Evolutionary conservation across 306 rosid genomes (phyloP).

Genomic region (Cucurbita argyrosperma): DNA sequence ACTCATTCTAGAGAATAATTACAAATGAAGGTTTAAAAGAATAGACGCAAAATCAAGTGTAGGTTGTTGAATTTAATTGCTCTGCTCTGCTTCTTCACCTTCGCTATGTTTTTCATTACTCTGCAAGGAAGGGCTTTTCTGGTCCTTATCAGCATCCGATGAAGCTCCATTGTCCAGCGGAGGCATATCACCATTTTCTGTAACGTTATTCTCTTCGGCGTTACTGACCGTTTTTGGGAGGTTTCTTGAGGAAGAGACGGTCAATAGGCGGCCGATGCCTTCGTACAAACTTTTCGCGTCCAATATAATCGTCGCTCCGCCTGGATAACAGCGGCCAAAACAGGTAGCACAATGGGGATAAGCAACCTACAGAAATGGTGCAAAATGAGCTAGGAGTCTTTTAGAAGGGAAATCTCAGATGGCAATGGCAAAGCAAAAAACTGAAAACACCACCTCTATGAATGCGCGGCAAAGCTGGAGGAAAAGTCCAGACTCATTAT

Average conservation of each 20-base stretch:
- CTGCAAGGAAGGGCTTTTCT: conserved; percentile 17
- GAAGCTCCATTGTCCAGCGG: conserved; percentile 46
- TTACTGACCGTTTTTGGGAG: conserved; percentile 40
- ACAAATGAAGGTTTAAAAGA: conserved; percentile 4
- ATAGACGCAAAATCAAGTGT: neutral
- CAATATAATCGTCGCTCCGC: conserved; percentile 54
- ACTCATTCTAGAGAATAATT: conserved; percentile 8
- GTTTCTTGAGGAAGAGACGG: conserved; percentile 57
- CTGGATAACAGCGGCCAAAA: conserved; percentile 91
- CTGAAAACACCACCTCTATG: conserved; percentile 41
- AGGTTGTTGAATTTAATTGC: conserved; percentile 2
- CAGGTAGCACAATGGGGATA: conserved; percentile 83
- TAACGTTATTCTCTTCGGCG: conserved; percentile 23
- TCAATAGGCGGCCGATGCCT: conserved; percentile 58
- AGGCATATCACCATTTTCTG: conserved; percentile 48
- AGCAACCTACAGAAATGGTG: conserved; percentile 39
- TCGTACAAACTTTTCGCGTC: conserved; percentile 56
- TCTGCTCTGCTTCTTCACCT: conserved; percentile 25
- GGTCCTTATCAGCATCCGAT: conserved; percentile 17
- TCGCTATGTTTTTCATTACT: conserved; percentile 17
- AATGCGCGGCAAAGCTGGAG: conserved; percentile 88
- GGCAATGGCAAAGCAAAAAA: neutral
- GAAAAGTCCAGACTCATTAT: conserved; percentile 84
- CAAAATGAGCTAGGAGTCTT: neutral
- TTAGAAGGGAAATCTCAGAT: neutral